phyloP scores from a whole-genome alignment of 1,284 basidiomycete species.

The Fomes fomentarius region DNA sequence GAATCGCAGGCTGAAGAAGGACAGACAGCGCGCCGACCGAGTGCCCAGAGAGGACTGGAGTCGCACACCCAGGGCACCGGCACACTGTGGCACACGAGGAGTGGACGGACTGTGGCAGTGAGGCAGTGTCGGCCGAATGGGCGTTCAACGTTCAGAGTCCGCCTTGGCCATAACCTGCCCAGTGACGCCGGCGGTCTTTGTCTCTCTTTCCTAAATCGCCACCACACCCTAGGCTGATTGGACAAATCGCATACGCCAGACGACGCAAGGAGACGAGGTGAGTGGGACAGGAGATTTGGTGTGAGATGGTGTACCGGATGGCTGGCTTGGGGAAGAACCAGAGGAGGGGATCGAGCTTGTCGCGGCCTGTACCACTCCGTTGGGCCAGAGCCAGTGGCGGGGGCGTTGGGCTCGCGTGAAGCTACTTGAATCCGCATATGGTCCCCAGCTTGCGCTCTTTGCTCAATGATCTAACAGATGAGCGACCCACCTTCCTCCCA shows the following conservation, averaged over 20 bases:
- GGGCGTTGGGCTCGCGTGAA: too few relatives aligned
- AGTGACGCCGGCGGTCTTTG: too few relatives aligned
- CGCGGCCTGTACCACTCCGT: constrained; percentile 30
- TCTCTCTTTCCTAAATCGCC: background rate
- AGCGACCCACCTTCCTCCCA: constrained; percentile 2
- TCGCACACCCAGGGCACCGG: too few relatives aligned
- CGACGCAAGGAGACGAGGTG: constrained; percentile 14
- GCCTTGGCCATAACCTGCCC: background rate
- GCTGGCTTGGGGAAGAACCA: constrained; percentile 23
- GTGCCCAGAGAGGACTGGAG: background rate
- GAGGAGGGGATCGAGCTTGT: constrained; percentile 24
- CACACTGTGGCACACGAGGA: too few relatives aligned
- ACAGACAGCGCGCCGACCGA: background rate
- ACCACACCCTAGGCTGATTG: background rate
- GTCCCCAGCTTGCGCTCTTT: too few relatives aligned
- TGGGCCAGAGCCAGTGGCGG: too few relatives aligned
- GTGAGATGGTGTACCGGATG: constrained; percentile 27
- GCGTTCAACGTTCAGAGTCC: constrained; percentile 18
- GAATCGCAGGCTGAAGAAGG: background rate
- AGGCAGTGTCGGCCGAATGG: too few relatives aligned
- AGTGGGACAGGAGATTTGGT: constrained; percentile 17
- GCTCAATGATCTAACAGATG: constrained; percentile 19
- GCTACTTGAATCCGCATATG: too few relatives aligned
- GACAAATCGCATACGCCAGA: too few relatives aligned
- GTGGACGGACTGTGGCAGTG: too few relatives aligned